A percentile compares a stretch with the other conserved stretches of the same genome.
These are phyloP conservation scores for Apocynum venetum DNA, from an alignment of 257 asterid species.

Conservation along the genomic window DNA sequence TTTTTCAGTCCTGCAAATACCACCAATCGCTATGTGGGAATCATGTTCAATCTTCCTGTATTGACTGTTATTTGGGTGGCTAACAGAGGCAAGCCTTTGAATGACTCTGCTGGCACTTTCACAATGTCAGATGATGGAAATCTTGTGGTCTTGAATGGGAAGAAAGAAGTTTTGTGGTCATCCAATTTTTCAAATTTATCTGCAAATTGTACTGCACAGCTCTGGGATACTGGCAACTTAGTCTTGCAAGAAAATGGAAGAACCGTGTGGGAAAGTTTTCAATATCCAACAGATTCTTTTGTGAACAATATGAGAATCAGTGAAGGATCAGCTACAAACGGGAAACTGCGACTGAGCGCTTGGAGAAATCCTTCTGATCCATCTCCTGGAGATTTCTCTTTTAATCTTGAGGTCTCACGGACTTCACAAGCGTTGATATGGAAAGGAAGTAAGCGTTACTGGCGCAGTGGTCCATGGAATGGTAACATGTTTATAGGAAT, in stretches of 20 bases:
- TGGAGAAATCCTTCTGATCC: slow-evolving; percentile 47
- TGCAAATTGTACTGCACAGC: slow-evolving; percentile 31
- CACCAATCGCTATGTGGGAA: slow-evolving; percentile 27
- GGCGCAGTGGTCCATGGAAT: slow-evolving; percentile 52
- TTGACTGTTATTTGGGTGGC: slow-evolving; percentile 51
- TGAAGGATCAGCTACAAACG: slow-evolving; percentile 23
- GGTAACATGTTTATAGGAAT: slow-evolving; percentile 22
- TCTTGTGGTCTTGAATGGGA: slow-evolving; percentile 35
- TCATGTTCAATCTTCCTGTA: slow-evolving; percentile 26
- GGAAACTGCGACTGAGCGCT: slow-evolving; percentile 23
- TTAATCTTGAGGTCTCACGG: slow-evolving; percentile 15
- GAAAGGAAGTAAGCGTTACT: slow-evolving; percentile 24
- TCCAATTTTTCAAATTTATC: slow-evolving; percentile 21
- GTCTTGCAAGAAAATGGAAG: slow-evolving; percentile 32
- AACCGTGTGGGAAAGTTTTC: slow-evolving; percentile 48
- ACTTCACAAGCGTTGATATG: slow-evolving; percentile 34
- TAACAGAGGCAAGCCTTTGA: slow-evolving; percentile 42
- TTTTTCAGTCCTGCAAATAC: slow-evolving; percentile 30
- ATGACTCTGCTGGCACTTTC: slow-evolving; percentile 32
- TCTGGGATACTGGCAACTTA: slow-evolving; percentile 47
- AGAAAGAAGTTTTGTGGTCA: slow-evolving; percentile 36
- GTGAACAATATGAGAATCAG: slow-evolving; percentile 38
- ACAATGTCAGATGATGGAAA: slow-evolving; percentile 40
- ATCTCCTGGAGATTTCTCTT: slow-evolving; percentile 37
- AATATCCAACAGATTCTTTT: slow-evolving; percentile 31